Evolutionary conservation across 2,329 filamentous ascomycete species (phyloP), one percentile per base, ranked within the genome.

Genomic region (Apiospora marii): DNA sequence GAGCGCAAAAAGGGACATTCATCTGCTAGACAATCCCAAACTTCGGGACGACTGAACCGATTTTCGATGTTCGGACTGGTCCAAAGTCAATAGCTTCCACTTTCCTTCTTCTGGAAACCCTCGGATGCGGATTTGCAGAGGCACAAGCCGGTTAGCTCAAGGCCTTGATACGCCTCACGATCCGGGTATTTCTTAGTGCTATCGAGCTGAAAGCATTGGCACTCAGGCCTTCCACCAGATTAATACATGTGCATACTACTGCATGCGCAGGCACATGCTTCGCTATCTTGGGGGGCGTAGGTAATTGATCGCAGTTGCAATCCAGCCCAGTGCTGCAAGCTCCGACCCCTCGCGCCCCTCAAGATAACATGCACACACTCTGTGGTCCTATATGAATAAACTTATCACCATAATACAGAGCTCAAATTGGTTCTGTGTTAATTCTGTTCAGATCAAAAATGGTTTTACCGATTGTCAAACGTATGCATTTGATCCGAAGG

Each of bases 31-130:
- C 8, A 34, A 13, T 19, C 58, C 58, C 34, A 64, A 64, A 41
- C 8, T 41, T n/a, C 30, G 58, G 19, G 58, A 64, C 13, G 34
- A 64, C 0, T 64, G 58, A 64, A 37, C 5, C 19, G 30, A 22
- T 41, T 41, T 10, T 24, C n/a, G 34, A 41, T 41, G 58, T 64
- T 64, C 58, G 34, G 34, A 64, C 58, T 64, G 34, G 58, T 14
- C n/a, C 58, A n/a, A 41, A 64, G 58, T 64, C 58, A 64, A 64
- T 37, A 64, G 58, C 8, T 10, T 16, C 19, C 22, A 22, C 58
- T 64, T 64, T 64, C 34, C 58, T 64, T 2, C 34, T 41, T 64
- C 58, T 64, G 58, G 58, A 64, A 64, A 64, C 58, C 30, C 58
- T 64, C 58, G 22, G 58, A 64, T 64, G 34, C 12, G 8, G 34